Evolutionary conservation across 768 basidiomycete species (phyloP).

Genomic region (Collybia nuda): DNA sequence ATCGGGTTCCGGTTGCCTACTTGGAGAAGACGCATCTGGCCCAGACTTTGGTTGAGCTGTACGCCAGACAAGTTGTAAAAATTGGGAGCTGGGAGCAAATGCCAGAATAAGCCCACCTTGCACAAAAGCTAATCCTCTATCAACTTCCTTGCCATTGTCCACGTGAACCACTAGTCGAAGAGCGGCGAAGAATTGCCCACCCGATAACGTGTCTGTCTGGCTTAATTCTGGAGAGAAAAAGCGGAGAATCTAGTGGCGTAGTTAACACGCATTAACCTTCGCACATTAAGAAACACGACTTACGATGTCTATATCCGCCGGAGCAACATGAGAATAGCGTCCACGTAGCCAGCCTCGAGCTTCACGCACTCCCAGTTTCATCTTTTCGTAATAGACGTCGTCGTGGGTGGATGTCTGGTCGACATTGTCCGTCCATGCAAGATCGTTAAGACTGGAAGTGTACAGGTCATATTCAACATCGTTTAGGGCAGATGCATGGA

Average conservation of each 20-base stretch:
- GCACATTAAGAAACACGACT: conserved; percentile 1
- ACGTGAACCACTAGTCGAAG: conserved; percentile 66
- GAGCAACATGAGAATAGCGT: conserved; percentile 55
- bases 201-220: conserved; percentile 52
- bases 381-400: conserved; percentile 54
- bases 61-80: background rate
- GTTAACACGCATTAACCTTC: background rate
- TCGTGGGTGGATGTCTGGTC: conserved; percentile 23
- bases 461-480: conserved; percentile 71
- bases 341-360: conserved; percentile 76
- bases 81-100: background rate
- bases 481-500: conserved; percentile 77
- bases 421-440: conserved; percentile 36
- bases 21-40: conserved; percentile 9
- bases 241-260: conserved; percentile 53
- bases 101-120: conserved; percentile 52
- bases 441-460: conserved; percentile 57
- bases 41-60: conserved; percentile 15
- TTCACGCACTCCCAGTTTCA: conserved; percentile 60
- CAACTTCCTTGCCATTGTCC: conserved; percentile 58
- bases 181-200: conserved; percentile 77
- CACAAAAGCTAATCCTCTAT: conserved; percentile 68
- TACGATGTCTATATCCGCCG: conserved; percentile 58
- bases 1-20: conserved; percentile 3
- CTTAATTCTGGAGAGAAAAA: conserved; percentile 59